Conservation (phyloP, 345 rosid species). For the Populus simonii region DNA sequence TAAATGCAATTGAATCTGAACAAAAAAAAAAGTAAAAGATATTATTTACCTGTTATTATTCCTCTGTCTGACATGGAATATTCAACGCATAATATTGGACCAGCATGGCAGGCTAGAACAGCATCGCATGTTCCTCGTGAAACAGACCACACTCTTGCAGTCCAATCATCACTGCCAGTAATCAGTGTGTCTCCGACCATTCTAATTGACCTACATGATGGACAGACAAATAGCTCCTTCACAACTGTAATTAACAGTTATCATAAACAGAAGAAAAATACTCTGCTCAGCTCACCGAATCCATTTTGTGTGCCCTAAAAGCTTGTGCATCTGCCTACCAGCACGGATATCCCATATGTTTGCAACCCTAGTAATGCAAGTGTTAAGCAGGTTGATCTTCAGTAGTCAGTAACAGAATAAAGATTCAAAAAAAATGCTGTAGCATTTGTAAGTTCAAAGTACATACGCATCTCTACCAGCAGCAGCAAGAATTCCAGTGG, state of each 20-base stretch:
- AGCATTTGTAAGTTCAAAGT: slow-evolving; percentile 2
- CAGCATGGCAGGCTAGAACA: slow-evolving; percentile 96
- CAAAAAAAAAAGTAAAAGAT: neutral
- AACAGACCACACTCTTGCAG: slow-evolving; percentile 98
- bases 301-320: slow-evolving; percentile 93
- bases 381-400: slow-evolving; percentile 11
- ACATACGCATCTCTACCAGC: slow-evolving; percentile 97
- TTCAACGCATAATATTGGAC: slow-evolving; percentile 81
- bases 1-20: neutral
- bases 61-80: slow-evolving; percentile 79
- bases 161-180: slow-evolving; percentile 99
- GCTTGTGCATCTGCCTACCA: slow-evolving; percentile 95
- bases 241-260: slow-evolving; percentile 10
- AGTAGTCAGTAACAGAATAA: slow-evolving; percentile 1
- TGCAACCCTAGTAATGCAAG: slow-evolving; percentile 62
- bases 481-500: slow-evolving; percentile 92
- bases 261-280: slow-evolving; percentile 10
- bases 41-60: slow-evolving; percentile 77
- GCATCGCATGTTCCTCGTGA: slow-evolving; percentile 87
- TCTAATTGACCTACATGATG: slow-evolving; percentile 73
- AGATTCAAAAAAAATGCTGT: neutral
- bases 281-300: slow-evolving; percentile 62
- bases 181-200: slow-evolving; percentile 93
- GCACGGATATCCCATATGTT: slow-evolving; percentile 98
- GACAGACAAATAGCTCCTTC: slow-evolving; percentile 10